These are phyloP conservation scores for Aspergillus affinis DNA, from an alignment of 495 filamentous ascomycete species.

Conservation along the genomic window DNA sequence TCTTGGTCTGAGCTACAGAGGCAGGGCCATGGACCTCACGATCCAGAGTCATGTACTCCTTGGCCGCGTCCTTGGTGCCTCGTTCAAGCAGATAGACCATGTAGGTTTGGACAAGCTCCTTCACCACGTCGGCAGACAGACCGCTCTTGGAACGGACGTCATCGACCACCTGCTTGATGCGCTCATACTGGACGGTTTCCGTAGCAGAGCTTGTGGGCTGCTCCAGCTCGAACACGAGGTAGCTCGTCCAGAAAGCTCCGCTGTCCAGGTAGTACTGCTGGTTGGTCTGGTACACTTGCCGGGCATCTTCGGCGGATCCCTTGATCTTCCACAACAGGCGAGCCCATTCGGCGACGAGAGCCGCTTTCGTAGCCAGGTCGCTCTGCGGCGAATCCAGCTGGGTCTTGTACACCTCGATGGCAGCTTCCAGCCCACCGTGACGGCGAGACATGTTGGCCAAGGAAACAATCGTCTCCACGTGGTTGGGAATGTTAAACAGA, in stretches of 20 bases:
- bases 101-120: slow-evolving; percentile 77
- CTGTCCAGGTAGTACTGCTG: slow-evolving; percentile 84
- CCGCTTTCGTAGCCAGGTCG: slow-evolving; percentile 80
- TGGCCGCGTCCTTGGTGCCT: slow-evolving; percentile 78
- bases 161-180: slow-evolving; percentile 77
- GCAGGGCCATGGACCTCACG: slow-evolving; percentile 74
- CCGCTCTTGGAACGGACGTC: slow-evolving; percentile 75
- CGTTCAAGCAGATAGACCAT: slow-evolving; percentile 82
- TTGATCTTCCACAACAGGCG: slow-evolving; percentile 87
- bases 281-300: slow-evolving; percentile 80
- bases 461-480: slow-evolving; percentile 84
- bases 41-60: slow-evolving; percentile 83
- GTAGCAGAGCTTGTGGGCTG: slow-evolving; percentile 71
- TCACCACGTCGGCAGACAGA: slow-evolving; percentile 64
- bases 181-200: slow-evolving; percentile 65
- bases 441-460: slow-evolving; percentile 87
- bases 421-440: slow-evolving; percentile 80
- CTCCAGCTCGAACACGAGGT: slow-evolving; percentile 83
- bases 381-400: slow-evolving; percentile 72
- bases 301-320: slow-evolving; percentile 79
- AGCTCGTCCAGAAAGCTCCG: slow-evolving; percentile 88
- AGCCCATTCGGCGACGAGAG: slow-evolving; percentile 88
- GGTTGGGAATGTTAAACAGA: slow-evolving; percentile 65
- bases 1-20: slow-evolving; percentile 38
- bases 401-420: slow-evolving; percentile 78